Base-by-base conservation (phyloP, 2,329 filamentous ascomycete species). In the Trichophyton schoenleinii region DNA sequence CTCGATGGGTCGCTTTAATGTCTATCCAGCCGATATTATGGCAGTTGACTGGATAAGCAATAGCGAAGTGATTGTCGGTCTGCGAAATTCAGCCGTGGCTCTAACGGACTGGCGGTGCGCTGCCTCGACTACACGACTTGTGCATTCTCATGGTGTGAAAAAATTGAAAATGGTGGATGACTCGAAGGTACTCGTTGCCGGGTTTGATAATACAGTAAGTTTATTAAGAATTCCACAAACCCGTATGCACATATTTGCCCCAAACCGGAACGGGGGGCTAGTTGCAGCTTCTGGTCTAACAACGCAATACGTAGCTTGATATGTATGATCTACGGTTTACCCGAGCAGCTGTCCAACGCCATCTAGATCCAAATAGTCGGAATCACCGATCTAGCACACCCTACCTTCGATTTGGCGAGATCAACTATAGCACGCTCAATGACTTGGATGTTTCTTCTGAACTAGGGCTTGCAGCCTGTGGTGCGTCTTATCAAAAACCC, bases 321-420 rank as follows among this genome's bases (percentile, higher is more conserved):
- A 75, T 76, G 70, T 76, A 76, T 61, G 74, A 76, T 61, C 67
- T 76, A 31, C 73, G 74, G 22, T 75, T 68, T 60, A 65, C 71
- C 1, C 65, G 69, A 1, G 69, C 68, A 41, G 64, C 65, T 36
- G 63, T 70, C 4, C 65, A 72, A 53, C 63, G 60, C 22, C 68
- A 68, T 18, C 70, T 69, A 5, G 69, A 68, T 34, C 70, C 71
- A 20, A 68, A 68, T 22, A 62, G 61, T n/a, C 63, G 59, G 41
- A 60, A 60, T 6, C 70, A 72, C 53, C 68, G 66, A 11, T 70
- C 69, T 5, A 72, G 70, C 6, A 69, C 62, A 31, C 72, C 74
- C 0, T 76, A 74, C 57, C 64, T 76, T 38, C 64, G 64, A 4
- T 76, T 76, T 60, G 64, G 65, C 2, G 71, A 72, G n/a, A 72